Base-by-base conservation (phyloP, 2,329 filamentous ascomycete species). In the Fusarium sp. region DNA sequence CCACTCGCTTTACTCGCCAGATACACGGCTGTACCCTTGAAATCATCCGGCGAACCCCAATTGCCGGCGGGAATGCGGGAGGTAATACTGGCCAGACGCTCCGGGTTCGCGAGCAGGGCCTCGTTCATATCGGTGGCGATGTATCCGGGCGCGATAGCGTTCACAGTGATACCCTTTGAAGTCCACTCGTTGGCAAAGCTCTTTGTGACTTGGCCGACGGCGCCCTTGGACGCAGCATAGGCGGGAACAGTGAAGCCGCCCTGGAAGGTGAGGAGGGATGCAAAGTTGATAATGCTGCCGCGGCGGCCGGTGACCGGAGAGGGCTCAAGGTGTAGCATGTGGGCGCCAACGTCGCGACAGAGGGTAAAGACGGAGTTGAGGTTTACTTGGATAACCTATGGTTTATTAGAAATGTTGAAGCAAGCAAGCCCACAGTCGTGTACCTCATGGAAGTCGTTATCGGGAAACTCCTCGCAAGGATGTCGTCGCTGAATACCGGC, bases 121-220 rank as follows among this genome's bases (percentile, higher is more conserved):
- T 82, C 84, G 74, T 97, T 97, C 93, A 97, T 97, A 58, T 97
- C 93, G n/a, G 93, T 97, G 45, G 85, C 90, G 68, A 96, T 91
- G 75, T 97, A 97, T 0, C 93, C 93, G 0, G 93, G 93, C 3
- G 93, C 92, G 71, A 97, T 91, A 8, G 90, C 91, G 74, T 97
- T 97, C 36, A 97, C 92, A 1, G 84, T 91, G 60, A 97, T 83
- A 3, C 92, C 92, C 70, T 87, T 84, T n/a, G 80, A 75, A 0
- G 88, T 86, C 93, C 93, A 97, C 78, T 96, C 91, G 72, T 97
- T 97, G 42, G 88, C 87, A 54, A 97, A 81, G 23, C 89, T 88
- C 78, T 95, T 96, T 47, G 92, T 96, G 56, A 96, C 76, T 78
- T 96, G 92, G 6, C 86, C 89, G 0, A 97, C 88, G 9, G 90